phyloP scores from a whole-genome alignment of 305 asterid genomes.

The Plantago rigida region DNA sequence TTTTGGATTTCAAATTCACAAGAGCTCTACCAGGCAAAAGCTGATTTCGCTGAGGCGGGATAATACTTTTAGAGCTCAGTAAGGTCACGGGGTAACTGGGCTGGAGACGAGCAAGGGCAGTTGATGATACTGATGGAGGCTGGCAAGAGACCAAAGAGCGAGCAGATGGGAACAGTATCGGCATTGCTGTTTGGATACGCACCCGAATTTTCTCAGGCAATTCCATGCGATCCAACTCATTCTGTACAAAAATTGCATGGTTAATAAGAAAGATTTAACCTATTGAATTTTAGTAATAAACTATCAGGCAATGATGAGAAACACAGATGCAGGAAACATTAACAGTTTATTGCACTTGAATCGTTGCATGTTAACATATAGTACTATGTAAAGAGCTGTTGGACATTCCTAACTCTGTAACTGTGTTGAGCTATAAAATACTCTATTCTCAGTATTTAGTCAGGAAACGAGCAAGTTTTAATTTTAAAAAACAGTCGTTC shows the following conservation, averaged over 20 bases:
- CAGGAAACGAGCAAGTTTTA: too few species aligned
- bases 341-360: too few species aligned
- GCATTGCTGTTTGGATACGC: conserved; percentile 93
- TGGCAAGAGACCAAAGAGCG: conserved; percentile 61
- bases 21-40: conserved; percentile 45
- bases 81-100: conserved; percentile 52
- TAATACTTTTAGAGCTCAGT: conserved; percentile 39
- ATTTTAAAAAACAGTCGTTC: too few species aligned
- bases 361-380: too few species aligned
- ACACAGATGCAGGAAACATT: too few species aligned
- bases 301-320: not conserved
- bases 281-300: not conserved
- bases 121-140: conserved; percentile 58
- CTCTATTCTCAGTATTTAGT: too few species aligned
- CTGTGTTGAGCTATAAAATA: too few species aligned
- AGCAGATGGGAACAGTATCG: conserved; percentile 47
- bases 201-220: conserved; percentile 68
- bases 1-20: conserved; percentile 42
- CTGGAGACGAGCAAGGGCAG: conserved; percentile 56
- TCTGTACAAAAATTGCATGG: conserved; percentile 39
- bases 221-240: conserved; percentile 81
- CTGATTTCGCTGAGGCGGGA: conserved; percentile 42
- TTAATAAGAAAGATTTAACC: not conserved
- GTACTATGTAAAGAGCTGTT: too few species aligned
- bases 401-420: too few species aligned